Base-by-base conservation (phyloP, 257 asterid species). In the Ophiorrhiza pumila region DNA sequence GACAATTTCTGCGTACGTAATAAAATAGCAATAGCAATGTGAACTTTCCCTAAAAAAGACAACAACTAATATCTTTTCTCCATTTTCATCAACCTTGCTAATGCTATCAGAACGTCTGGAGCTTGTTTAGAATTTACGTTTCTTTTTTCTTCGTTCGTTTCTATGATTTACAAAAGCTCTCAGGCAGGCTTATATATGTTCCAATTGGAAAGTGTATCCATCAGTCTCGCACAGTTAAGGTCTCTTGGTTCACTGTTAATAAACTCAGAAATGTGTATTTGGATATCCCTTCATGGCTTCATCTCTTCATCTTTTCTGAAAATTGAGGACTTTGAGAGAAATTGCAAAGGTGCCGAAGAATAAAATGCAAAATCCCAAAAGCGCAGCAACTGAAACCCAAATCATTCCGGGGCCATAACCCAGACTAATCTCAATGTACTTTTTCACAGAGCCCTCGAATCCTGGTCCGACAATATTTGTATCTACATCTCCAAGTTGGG, bases 401-500 rank as follows among this genome's bases (percentile, higher is more conserved):
- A 85, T 71, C 94, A 87, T 84, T 27, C 85, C 91, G 0, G 90
- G 81, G 7, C 73, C 91, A 74, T 68, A 90, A 7, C 98, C 95
- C 35, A 88, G 85, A 34, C 78, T 75, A 37, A 41, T 47, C 46
- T 80, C 76, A 73, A 90, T 75, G 73, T 73, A 92, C 72, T 90
- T 86, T 77, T 90, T 87, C 52, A 92, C 96, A 0, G 90, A 71
- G 18, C 96, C 98, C 31, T 87, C 71, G 46, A 84, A 92, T 37
- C 74, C 85, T 5, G 86, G 90, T n/a, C 88, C 97, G 5, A 23
- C 69, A 25, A 87, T 78, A 4, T 6, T 57, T 3, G 91, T 83
- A 75, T 88, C 89, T 1, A 92, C 91, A 32, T 88, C 97, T 0
- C 98, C 96, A 18, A 92, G 91, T 75, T 90, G 98, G 43, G 98